Base-by-base conservation (phyloP, 2,329 filamentous ascomycete species). In the Aspergillus brasiliensis region DNA sequence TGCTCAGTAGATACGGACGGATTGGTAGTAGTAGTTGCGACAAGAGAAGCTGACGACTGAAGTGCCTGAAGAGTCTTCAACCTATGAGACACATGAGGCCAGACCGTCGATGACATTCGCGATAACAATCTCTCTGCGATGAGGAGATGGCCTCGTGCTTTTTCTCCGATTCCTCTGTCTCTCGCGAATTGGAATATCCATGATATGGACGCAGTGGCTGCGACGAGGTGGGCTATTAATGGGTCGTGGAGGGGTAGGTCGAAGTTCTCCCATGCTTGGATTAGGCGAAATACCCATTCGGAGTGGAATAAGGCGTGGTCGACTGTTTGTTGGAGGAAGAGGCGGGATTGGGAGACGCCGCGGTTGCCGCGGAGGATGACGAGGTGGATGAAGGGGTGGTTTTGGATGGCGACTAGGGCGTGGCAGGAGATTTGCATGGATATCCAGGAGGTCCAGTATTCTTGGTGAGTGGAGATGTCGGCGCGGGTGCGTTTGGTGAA, bases 101-200 rank as follows among this genome's bases (percentile, higher is more conserved):
- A 59, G n/a, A 21, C 23, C 2, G 15, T 23, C 3, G 19, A 15
- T 5, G 19, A 15, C 17, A 59, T 19, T 0, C 21, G 8, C 1
- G 31, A 1, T 2, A 59, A 11, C n/a, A 51, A 19, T 3, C 23
- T 13, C 4, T 56, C 52, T 10, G 40, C 51, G 17, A 38, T 7
- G 6, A n/a, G 8, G 17, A 59, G 55, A 17, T 59, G 52, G 2
- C 25, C 25, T 25, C 31, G 37, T n/a, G 52, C 51, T 19, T 11
- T 56, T 6, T 51, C 23, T 7, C 52, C 44, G 4, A 54, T 38
- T 8, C 17, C 21, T 17, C 51, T 25, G 8, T 61, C 59, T 17
- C 37, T 52, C 5, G 59, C 59, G 48, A 61, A 56, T 5, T 54
- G 51, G 23, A 61, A 61, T 3, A 61, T 47, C 59, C 59, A 61